Evolutionary conservation across 352 stramenopile species (phyloP).

Genomic region (Phytophthora sojae): DNA sequence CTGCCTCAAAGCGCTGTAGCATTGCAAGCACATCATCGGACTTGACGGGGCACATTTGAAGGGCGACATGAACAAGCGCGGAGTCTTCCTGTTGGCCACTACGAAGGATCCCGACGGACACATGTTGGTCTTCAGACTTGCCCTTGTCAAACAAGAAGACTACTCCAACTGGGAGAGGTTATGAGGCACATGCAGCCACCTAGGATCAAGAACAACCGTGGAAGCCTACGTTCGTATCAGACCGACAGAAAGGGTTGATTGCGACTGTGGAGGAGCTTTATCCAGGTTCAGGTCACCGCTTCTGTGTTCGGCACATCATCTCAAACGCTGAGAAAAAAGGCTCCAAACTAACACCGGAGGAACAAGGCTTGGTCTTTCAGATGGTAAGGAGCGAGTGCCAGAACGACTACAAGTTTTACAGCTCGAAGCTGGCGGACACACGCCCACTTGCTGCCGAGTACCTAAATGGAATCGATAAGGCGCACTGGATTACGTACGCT

Average conservation of each 20-base stretch:
- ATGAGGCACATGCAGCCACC: background rate
- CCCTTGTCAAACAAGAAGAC: slow-evolving; percentile 5
- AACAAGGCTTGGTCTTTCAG: too few species aligned
- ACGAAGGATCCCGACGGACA: slow-evolving; percentile 1
- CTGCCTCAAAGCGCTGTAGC: too few species aligned
- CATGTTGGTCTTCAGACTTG: slow-evolving; percentile 7
- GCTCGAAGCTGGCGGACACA: too few species aligned
- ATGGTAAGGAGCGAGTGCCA: too few species aligned
- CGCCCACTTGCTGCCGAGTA: too few species aligned
- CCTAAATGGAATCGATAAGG: background rate
- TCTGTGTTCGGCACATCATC: slow-evolving; percentile 14
- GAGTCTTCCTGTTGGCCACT: too few species aligned
- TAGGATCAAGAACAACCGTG: background rate
- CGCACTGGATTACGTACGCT: slow-evolving; percentile 8
- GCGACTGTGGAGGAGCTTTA: slow-evolving; percentile 9
- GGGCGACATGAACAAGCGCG: too few species aligned
- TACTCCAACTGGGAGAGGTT: slow-evolving; percentile 1
- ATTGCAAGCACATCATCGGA: too few species aligned
- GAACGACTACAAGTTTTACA: too few species aligned
- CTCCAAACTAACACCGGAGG: too few species aligned
- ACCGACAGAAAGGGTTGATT: slow-evolving; percentile 13
- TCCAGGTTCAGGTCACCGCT: background rate
- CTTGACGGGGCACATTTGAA: too few species aligned
- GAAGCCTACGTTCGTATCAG: slow-evolving; percentile 9
- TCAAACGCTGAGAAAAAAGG: slow-evolving; percentile 1